Base-by-base conservation (phyloP, 305 asterid species). In the Euphrasia arctica region DNA sequence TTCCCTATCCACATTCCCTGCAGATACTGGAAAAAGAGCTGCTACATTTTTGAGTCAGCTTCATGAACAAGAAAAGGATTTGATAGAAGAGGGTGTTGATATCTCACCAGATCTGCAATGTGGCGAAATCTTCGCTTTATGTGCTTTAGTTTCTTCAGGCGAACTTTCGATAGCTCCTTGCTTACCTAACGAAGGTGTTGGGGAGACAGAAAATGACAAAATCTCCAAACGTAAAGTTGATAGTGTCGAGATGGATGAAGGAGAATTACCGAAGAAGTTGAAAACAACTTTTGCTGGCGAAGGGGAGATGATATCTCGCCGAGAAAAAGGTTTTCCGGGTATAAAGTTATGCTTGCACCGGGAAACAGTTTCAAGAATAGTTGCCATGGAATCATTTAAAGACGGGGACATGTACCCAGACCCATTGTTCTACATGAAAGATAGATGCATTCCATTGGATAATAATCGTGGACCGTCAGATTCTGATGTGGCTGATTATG, bases 301-400 rank as follows among this genome's bases (percentile, higher is more conserved):
- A 48, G 77, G 94, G 72, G 98, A 92, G 77, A 50, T 86, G 66
- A 80, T 68, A 60, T 79, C 89, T 55, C 95, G 99, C 39, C 85
- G 95, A 64, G 90, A 80, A 67, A 93, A 93, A 77, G 99, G 99
- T 61, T 93, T 93, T 71, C 97, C 99, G 54, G 95, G 95, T 51
- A 88, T 93, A 69, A 84, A 77, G 77, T 67, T 93, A 60, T 75
- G 72, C 75, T 76, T 93, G 83, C 82, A 76, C 65, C 76, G 74
- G 45, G 87, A 82, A 74, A 63, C 75, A 63, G 51, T 87, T 72
- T 66, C 96, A 50, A 87, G 79, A 78, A 49, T 52, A 52, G 74
- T 77, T 69, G 82, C 79, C 69, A 70, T 85, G 54, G 89, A 86
- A 67, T 77, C 80, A 34, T 81, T 73, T 60, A 74, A 70, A 68